Evolutionary conservation across 768 basidiomycete genomes (phyloP), one percentile per base, ranked within the genome.

Genomic region (Mycena kentingensis): DNA sequence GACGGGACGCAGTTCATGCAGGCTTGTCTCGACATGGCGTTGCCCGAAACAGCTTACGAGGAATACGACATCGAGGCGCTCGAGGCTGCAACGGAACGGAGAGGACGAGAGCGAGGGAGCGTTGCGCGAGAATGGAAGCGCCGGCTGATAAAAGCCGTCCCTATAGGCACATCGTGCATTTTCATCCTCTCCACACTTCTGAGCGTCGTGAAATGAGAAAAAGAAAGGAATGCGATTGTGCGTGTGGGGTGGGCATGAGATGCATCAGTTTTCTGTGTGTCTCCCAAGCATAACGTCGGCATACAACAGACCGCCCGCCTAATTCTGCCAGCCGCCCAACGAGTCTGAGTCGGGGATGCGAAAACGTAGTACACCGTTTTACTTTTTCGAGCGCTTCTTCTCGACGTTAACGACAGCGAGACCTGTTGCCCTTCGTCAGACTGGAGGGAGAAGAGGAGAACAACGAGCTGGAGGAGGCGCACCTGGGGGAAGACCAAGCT

Each of bases 401-500:
- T 82, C 78, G 64, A 93, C 72, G 73, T 92, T 90, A 57, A 83
- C 75, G 43, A 93, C 78, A 34, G 67, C 74, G 63, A 94, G 79
- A 65, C 86, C 91, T 93, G 59, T 15, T 26, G 13, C 10, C 35
- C 19, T 8, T 38, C 5, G 24, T 46, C 21, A 51, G 27, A 25
- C 36, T 45, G 35, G 45, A 38, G 1, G 21, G 19, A 6, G n/a
- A n/a, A n/a, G n/a, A n/a, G n/a, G n/a, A 32, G 26, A 51, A 15
- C 42, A 48, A 32, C 4, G 5, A 19, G 27, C 32, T n/a, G 16
- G 46, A 6, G 8, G 28, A 28, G 38, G 74, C 89, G 64, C 67
- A 95, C 96, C 92, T 65, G 97, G 97, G 47, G 96, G 96, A 46
- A 99, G 80, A 67, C 85, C 87, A 79, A 91, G 91, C 79, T 88